A percentile compares a stretch with the other conserved stretches of the same genome.
Conservation (phyloP, 192 early-diverging fungal genomes). For the Neocallimastix lanati region DNA sequence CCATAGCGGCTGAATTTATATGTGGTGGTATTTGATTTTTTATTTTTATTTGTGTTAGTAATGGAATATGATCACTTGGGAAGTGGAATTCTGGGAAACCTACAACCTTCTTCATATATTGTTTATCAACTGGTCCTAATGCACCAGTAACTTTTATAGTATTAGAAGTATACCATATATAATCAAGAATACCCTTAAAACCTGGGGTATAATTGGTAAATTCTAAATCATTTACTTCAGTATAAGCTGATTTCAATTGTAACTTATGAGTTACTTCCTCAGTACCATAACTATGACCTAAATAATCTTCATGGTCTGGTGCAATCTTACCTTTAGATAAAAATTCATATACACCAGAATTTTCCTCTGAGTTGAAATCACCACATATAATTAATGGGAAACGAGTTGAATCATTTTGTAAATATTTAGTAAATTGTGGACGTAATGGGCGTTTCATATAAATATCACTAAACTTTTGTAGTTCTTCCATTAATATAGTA, state of each 20-base stretch:
- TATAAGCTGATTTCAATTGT: conserved; percentile 65
- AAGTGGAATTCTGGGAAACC: conserved; percentile 86
- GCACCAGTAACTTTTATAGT: conserved; percentile 59
- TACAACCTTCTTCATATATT: conserved; percentile 55
- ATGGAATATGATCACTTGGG: conserved; percentile 14
- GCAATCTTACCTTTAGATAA: conserved; percentile 53
- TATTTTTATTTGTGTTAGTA: neutral
- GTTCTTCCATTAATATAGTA: conserved; percentile 79
- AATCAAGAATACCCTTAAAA: conserved; percentile 80
- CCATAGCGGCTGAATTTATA: neutral
- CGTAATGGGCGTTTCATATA: conserved; percentile 19
- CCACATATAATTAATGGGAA: conserved; percentile 57
- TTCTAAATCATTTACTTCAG: conserved; percentile 50
- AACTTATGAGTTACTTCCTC: conserved; percentile 69
- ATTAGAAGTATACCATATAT: conserved; percentile 74
- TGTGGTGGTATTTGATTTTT: neutral
- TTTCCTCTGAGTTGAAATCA: conserved; percentile 82
- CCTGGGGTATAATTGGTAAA: conserved; percentile 82
- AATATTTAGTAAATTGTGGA: conserved; percentile 6
- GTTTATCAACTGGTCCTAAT: conserved; percentile 61
- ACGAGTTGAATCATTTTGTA: neutral
- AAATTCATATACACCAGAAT: conserved; percentile 83
- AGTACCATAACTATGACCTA: conserved; percentile 56
- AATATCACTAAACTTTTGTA: conserved; percentile 41
- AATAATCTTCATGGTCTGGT: conserved; percentile 73